These are phyloP conservation scores for Phytophthora melonis DNA, from an alignment of 352 stramenopile species.

Conservation along the genomic window DNA sequence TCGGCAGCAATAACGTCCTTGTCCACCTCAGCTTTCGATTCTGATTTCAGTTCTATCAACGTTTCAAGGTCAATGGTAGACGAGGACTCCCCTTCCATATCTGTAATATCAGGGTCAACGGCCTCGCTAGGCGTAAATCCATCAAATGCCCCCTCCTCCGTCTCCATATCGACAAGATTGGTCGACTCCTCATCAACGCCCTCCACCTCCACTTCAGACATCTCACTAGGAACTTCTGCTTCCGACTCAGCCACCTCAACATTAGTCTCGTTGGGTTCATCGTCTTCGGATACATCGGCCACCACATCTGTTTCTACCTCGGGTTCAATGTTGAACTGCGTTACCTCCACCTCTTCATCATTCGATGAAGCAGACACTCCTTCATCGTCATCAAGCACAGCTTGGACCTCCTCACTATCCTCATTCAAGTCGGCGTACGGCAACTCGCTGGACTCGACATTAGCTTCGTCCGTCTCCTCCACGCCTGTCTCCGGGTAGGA, in stretches of 20 bases:
- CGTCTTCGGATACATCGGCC: constrained; percentile 5
- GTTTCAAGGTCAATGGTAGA: neutral
- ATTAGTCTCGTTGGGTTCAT: neutral
- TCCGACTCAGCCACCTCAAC: neutral
- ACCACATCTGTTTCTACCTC: neutral
- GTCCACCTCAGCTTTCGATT: no score
- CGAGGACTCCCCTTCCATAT: neutral
- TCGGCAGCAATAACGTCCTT: no score
- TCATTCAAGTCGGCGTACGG: neutral
- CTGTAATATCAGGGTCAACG: neutral
- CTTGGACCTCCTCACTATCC: neutral
- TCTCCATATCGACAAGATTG: neutral
- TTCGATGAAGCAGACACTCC: neutral
- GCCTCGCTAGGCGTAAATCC: neutral
- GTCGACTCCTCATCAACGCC: constrained; percentile 18
- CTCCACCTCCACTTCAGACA: neutral
- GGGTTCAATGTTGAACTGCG: neutral
- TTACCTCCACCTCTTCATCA: neutral
- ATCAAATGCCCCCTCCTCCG: neutral
- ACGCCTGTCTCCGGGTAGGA: constrained; percentile 13
- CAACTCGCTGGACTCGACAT: neutral
- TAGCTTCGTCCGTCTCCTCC: constrained; percentile 39
- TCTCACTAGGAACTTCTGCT: neutral
- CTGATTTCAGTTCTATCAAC: no score
- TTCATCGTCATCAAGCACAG: neutral